phyloP scores from a whole-genome alignment of 345 rosid genomes.

The Clarkia xantiana region DNA sequence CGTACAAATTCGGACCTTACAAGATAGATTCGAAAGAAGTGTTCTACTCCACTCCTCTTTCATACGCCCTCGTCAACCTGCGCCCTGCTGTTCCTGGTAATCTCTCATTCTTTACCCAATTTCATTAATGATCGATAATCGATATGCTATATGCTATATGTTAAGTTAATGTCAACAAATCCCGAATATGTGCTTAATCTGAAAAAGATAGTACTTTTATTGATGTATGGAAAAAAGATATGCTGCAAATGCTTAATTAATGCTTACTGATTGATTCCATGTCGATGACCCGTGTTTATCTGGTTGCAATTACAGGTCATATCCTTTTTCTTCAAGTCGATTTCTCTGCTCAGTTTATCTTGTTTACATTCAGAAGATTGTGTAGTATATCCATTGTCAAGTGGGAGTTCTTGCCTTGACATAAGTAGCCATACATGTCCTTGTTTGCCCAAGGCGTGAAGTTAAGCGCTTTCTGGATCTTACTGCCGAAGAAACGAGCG shows the following conservation, averaged over 20 bases:
- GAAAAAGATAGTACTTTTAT: no score
- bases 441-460: slow-evolving; percentile 74
- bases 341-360: background rate
- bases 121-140: background rate
- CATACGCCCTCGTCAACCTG: slow-evolving; percentile 80
- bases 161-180: no score
- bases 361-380: background rate
- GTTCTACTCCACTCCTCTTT: slow-evolving; percentile 51
- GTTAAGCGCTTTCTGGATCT: slow-evolving; percentile 82
- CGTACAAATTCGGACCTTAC: slow-evolving; percentile 47
- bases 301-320: slow-evolving; percentile 59
- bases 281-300: background rate
- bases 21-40: slow-evolving; percentile 59
- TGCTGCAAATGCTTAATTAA: background rate
- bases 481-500: slow-evolving; percentile 61
- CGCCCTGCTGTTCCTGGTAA: slow-evolving; percentile 81
- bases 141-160: background rate
- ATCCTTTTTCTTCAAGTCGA: slow-evolving; percentile 43
- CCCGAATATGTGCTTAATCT: no score
- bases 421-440: slow-evolving; percentile 43
- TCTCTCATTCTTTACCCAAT: background rate
- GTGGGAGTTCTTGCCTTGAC: slow-evolving; percentile 6
- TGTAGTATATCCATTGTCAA: background rate
- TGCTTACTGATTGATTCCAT: slow-evolving; percentile 3
- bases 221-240: no score